These are phyloP conservation scores for Lichtheimia hyalospora DNA, from an alignment of 371 early-diverging fungal genomes.

Conservation along the genomic window DNA sequence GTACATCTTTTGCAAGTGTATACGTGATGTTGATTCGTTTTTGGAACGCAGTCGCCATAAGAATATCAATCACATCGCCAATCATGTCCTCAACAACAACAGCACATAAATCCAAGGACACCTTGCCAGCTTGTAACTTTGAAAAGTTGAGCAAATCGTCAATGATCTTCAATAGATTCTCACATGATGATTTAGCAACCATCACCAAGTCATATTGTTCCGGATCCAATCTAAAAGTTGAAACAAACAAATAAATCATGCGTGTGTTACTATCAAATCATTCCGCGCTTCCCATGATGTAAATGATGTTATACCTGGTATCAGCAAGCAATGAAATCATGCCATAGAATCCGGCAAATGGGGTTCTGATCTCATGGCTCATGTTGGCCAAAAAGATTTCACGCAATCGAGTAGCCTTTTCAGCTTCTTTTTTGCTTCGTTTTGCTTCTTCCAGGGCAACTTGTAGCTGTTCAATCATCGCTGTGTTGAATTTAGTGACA, in stretches of 20 bases:
- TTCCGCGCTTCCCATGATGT: not conserved
- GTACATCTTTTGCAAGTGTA: conserved; percentile 34
- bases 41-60: conserved; percentile 53
- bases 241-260: not conserved
- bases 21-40: conserved; percentile 51
- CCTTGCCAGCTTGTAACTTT: conserved; percentile 64
- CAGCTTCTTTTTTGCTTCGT: conserved; percentile 45
- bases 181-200: conserved; percentile 59
- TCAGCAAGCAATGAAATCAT: conserved; percentile 60
- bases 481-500: conserved; percentile 37
- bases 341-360: conserved; percentile 61
- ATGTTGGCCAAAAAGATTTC: conserved; percentile 64
- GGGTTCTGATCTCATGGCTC: conserved; percentile 57
- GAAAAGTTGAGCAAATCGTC: conserved; percentile 68
- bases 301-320: conserved; percentile 19
- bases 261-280: not conserved
- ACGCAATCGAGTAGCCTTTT: conserved; percentile 36
- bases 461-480: conserved; percentile 49
- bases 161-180: conserved; percentile 58
- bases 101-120: conserved; percentile 49
- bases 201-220: conserved; percentile 62
- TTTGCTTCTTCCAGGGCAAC: conserved; percentile 42
- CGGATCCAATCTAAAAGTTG: conserved; percentile 25
- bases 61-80: conserved; percentile 55
- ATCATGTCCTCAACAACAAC: conserved; percentile 53